These are phyloP conservation scores for Marvania coccoides DNA, from an alignment of 139 green algal genomes.

Conservation along the genomic window DNA sequence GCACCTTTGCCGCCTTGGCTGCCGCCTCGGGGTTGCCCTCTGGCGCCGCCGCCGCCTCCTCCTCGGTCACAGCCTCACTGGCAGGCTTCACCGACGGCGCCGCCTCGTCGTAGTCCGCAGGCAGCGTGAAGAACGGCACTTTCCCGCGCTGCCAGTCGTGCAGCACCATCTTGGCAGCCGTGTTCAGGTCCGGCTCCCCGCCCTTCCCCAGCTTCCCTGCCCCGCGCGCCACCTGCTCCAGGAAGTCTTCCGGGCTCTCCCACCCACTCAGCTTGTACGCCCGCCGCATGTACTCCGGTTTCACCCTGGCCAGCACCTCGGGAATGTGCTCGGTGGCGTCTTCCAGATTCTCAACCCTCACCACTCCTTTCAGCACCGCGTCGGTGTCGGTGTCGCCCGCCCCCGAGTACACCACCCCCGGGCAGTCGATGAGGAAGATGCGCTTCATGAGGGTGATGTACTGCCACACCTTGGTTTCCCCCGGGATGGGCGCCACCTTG, in stretches of 20 bases:
- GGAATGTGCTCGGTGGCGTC: constrained; percentile 80
- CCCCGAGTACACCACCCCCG: constrained; percentile 92
- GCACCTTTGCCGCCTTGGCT: constrained; percentile 29
- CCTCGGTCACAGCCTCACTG: constrained; percentile 8
- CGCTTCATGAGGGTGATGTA: constrained; percentile 99
- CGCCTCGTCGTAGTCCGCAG: constrained; percentile 56
- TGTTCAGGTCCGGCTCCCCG: constrained; percentile 93
- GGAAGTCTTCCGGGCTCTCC: constrained; percentile 83
- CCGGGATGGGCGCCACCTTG: constrained; percentile 90
- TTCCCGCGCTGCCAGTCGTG: constrained; percentile 97
- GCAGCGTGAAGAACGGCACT: constrained; percentile 93
- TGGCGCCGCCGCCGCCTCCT: constrained; percentile 2
- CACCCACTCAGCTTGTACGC: constrained; percentile 85
- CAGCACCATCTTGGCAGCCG: constrained; percentile 90
- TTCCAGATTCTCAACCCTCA: constrained; percentile 88
- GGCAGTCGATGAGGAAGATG: constrained; percentile 99
- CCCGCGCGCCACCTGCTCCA: constrained; percentile 71
- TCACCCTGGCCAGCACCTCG: constrained; percentile 67
- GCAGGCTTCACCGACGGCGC: neutral
- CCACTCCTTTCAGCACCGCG: constrained; percentile 93
- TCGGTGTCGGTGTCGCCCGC: constrained; percentile 77
- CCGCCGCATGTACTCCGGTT: constrained; percentile 78
- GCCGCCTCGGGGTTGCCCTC: constrained; percentile 13
- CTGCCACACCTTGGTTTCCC: constrained; percentile 99
- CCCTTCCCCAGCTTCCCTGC: constrained; percentile 67